Base-by-base conservation (phyloP, 179 eudicot species). In the Silene coronaria region DNA sequence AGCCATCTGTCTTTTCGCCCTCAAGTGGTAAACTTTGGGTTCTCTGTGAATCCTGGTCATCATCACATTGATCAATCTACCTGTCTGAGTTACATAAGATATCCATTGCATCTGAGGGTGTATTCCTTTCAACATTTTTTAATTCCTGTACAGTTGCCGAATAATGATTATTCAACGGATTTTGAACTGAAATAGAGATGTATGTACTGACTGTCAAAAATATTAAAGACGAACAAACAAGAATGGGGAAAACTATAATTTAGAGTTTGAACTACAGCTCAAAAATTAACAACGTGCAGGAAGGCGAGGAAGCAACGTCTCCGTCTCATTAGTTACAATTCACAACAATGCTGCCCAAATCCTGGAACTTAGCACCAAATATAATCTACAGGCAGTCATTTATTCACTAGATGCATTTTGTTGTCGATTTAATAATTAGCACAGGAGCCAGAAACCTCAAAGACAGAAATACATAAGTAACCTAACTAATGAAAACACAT, bases 21-120 rank as follows among this genome's bases (percentile, higher is more conserved):
- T 85, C 24, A 88, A 77, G 81, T 91, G 98, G 82, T 87, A 87
- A 32, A 91, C 96, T 85, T 93, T 93, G 66, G 97, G 96, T 61
- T 73, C 84, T 58, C 84, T 79, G 82, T 89, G 89, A 70, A 91
- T 89, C 73, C 83, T 93, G 78, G 90, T 85, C 97, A 94, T 91
- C 96, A 88, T 87, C 36, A 93, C 90, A 34, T 88, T 80, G 70
- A 90, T 78, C 87, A 93, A 77, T 45, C 98, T 86, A 27, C 98
- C 98, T 80, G 90, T 89, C 68, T 93, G 97, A 17, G 96, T 91
- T 51, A 94, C 97, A 38, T 90, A 94, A 10, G 96, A 89, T 78
- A 90, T 88, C 98, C 98, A 94, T 77, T 94, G 97, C 94, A 91
- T 73, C 87, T 91, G 98, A 61, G 98, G 98, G 85, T 93, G 98